These are phyloP conservation scores for Chalaropsis ovoidea DNA, from an alignment of 2,329 filamentous ascomycete species.

Conservation along the genomic window DNA sequence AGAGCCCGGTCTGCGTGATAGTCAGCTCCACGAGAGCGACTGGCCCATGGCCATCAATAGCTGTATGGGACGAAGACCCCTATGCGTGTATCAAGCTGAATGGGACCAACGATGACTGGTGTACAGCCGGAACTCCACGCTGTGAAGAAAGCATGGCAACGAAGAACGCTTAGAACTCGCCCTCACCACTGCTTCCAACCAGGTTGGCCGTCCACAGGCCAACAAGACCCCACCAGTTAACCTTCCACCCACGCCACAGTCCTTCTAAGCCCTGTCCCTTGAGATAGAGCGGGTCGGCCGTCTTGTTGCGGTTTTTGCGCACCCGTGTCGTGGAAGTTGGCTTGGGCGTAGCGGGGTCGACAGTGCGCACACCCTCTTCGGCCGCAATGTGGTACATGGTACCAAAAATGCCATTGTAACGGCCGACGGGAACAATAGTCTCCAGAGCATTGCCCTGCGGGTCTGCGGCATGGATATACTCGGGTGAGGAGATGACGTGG, in stretches of 20 bases:
- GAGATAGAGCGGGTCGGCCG: conserved; percentile 38
- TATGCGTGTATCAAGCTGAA: no score
- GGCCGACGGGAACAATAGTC: conserved; percentile 69
- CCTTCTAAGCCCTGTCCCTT: conserved; percentile 60
- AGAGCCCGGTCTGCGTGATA: no score
- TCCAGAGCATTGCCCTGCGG: conserved; percentile 42
- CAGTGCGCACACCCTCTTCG: conserved; percentile 62
- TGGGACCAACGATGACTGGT: no score
- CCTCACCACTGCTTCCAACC: conserved; percentile 51
- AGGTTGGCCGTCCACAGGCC: conserved; percentile 63
- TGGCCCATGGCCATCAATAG: no score
- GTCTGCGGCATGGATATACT: conserved; percentile 43
- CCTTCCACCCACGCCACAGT: conserved; percentile 64
- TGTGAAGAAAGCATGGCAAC: not conserved
- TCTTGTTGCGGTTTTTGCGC: conserved; percentile 22
- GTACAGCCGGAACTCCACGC: no score
- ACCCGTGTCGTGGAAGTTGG: conserved; percentile 17
- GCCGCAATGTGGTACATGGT: conserved; percentile 81
- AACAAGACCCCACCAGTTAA: conserved; percentile 66
- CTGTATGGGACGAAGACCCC: no score
- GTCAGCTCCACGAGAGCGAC: no score
- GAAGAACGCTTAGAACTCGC: conserved; percentile 41
- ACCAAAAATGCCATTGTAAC: conserved; percentile 76
- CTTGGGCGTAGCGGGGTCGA: conserved; percentile 29
- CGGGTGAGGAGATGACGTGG: conserved; percentile 50